phyloP scores from a whole-genome alignment of 139 green algal species.

The Chlorella vulgaris region DNA sequence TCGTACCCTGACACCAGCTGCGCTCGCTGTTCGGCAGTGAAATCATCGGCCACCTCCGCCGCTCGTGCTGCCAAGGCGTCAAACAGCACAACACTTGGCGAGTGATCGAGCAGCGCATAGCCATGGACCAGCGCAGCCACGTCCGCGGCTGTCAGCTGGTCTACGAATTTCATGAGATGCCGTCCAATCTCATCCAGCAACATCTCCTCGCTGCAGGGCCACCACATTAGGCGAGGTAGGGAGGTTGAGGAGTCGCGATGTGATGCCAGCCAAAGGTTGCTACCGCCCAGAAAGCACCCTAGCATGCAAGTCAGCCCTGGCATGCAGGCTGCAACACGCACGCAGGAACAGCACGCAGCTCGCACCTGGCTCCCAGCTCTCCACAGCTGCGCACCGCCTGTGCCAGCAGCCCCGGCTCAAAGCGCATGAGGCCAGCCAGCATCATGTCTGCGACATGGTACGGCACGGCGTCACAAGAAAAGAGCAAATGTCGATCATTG shows the following conservation, averaged over 20 bases:
- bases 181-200: slow-evolving; percentile 23
- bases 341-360: too few species aligned
- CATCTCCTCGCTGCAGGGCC: slow-evolving; percentile 33
- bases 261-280: not conserved
- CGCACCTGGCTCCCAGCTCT: not conserved
- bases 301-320: too few species aligned
- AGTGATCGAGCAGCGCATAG: slow-evolving; percentile 7
- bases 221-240: not conserved
- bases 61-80: not conserved
- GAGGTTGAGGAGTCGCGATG: not conserved
- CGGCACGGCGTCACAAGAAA: too few species aligned
- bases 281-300: not conserved
- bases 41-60: not conserved
- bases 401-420: not conserved
- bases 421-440: slow-evolving; percentile 22
- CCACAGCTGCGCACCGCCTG: not conserved
- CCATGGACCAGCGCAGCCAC: not conserved
- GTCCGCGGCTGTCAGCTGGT: not conserved
- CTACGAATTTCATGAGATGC: not conserved
- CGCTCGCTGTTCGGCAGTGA: not conserved
- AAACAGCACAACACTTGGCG: not conserved
- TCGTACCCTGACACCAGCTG: not conserved
- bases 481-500: too few species aligned
- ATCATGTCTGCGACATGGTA: slow-evolving; percentile 30
- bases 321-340: too few species aligned